Base-by-base conservation (phyloP, 2,329 filamentous ascomycete species). In the Fusarium lyarnte region DNA sequence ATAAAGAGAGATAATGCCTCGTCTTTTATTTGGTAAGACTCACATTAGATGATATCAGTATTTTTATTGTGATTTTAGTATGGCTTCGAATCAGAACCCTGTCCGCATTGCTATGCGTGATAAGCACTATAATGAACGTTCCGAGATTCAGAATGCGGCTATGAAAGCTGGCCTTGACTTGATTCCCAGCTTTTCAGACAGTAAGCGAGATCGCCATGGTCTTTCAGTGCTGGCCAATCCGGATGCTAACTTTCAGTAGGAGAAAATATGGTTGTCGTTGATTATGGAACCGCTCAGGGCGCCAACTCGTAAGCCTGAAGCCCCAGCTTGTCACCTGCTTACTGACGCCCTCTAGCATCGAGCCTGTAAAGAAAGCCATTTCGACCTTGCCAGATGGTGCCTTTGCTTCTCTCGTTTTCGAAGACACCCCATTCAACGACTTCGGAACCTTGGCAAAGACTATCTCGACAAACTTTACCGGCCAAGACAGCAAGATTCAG, bases 361-460 rank as follows among this genome's bases (percentile, higher is more conserved):
- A 66, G 8, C 65, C 62, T 23, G 21, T 62, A 1, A 43, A 33
- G 3, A 66, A 46, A 4, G 23, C 8, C 2, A 46, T 62, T 0
- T 66, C 62, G 2, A 52, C 43, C 0, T 25, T 68, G 0, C 27
- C 49, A 1, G 41, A 55, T 1, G 49, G 55, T 0, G 47, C 65
- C 0, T 25, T 13, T 0, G 54, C 39, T 9, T 66, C 65, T 11
- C 27, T 68, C 2, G 14, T 68, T 6, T 68, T 68, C 3, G 65
- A 68, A 12, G 62, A 68, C 0, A 68, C 65, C 1, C 42, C 62
- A 0, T 66, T 66, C 27, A 68, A 66, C 10, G 65, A 66, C 14
- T 68, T 68, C 16, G 65, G 42, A 7, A 68, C 47, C 3, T 3
- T 68, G 21, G 65, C 54, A n/a, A 68, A 66, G 43, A 68, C 65